Base-by-base conservation (phyloP, 2,329 filamentous ascomycete genomes). In the Corniculantispora saksenae region DNA sequence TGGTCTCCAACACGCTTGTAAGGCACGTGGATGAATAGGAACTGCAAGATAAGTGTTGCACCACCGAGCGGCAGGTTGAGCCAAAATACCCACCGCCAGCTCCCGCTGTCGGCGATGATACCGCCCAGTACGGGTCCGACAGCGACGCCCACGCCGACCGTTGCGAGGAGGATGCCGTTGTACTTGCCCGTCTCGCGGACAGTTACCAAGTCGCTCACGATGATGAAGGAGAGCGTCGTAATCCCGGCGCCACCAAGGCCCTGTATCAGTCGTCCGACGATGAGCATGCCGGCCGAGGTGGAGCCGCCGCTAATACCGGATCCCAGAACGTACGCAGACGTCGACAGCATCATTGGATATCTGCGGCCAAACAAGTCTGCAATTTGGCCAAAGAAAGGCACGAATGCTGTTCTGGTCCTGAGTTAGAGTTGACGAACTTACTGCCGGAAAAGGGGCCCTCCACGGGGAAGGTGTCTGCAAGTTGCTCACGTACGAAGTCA, bases 61-160 rank as follows among this genome's bases (percentile, higher is more conserved):
- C 66, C 72, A 25, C 70, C 68, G 21, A 75, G 67, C 23, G 72
- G 73, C 25, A 80, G 68, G 65, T 78, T 78, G 43, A 81, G 66
- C 61, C 76, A 81, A 62, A 84, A 84, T 38, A 77, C 71, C 75
- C 77, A 81, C 8, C 77, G 71, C 79, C 79, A 82, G 8, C 70
- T 70, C 8, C 63, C 61, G 6, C 63, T 65, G 27, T 70, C n/a
- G 21, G 58, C 66, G 54, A 69, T 43, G 48, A 51, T 61, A 47
- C 69, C 69, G 1, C 70, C 74, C 8, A 76, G 48, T 4, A 77
- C 69, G 1, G 74, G 71, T 0, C 71, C 77, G 6, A 74, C 56
- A 0, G 69, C 67, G 10, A 70, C 71, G 0, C 76, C 79, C 8
- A 79, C 55, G 4, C 70, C 69, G 64, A 69, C 72, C 1, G 74